Base-by-base conservation (phyloP, 371 early-diverging fungal species). In the Lichtheimia ramosa region DNA sequence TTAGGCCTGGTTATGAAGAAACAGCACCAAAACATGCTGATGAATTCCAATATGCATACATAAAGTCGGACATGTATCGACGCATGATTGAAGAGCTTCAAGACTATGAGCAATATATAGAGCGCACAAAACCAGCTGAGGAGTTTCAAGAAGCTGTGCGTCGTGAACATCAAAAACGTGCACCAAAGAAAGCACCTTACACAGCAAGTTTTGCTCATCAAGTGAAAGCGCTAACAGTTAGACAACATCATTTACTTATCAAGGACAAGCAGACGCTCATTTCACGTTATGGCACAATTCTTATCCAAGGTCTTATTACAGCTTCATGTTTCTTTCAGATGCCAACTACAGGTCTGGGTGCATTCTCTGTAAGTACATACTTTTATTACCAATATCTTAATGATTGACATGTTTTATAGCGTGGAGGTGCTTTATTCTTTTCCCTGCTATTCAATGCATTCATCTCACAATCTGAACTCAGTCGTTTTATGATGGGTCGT, bases 261-360 rank as follows among this genome's bases (percentile, higher is more conserved):
- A 83, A 87, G 24, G 81, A 77, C 50, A 62, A 58, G 49, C 58
- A 68, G 16, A 65, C 73, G 5, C 58, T 87, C 13, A 58, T 81
- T 23, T 82, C 83, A 25, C 79, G 83, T 40, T 79, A 77, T 46
- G 75, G 82, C 18, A 80, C 83, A 3, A 79, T 78, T 51, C 59
- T 84, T 1, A 74, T 86, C 51, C 84, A 83, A 75, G 87, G 86
- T 50, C 63, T 86, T 34, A 82, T 90, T 54, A 81, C 84, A 59
- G 88, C 86, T 28, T 84, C 86, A 10, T 82, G 86, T 43, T 90
- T 87, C 71, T 82, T 79, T 59, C 61, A 72, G 52, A 58, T 88
- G 53, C 85, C 86, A 7, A 50, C 56, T 3, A 71, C 68, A 28
- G 73, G 78, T 5, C 50, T 62, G 18, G 88, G 90, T 34, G 81